Evolutionary conservation across 768 basidiomycete genomes (phyloP).

Genomic region (Pseudohyphozyma bogoriensis): DNA sequence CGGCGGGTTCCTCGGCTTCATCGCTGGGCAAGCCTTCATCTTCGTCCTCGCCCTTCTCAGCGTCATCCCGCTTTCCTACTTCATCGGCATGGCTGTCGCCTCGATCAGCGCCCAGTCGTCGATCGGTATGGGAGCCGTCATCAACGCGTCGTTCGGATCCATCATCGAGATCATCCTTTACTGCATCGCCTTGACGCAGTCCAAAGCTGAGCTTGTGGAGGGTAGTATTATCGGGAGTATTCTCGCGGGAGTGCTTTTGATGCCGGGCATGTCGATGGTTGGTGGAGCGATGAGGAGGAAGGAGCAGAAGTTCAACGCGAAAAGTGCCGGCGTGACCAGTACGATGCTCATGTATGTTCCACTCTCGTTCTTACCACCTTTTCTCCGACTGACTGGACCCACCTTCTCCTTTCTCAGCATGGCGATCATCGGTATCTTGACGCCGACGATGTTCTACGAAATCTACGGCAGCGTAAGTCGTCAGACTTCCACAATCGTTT

Average conservation of each 20-base stretch:
- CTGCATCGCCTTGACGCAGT: slow-evolving; percentile 72
- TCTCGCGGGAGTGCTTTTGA: slow-evolving; percentile 86
- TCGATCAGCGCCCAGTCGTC: slow-evolving; percentile 97
- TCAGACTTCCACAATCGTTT: slow-evolving; percentile 1
- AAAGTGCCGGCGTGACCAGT: slow-evolving; percentile 94
- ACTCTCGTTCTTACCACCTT: too few relatives aligned
- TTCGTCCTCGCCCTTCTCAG: slow-evolving; percentile 75
- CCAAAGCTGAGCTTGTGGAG: slow-evolving; percentile 88
- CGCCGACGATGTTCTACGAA: slow-evolving; percentile 95
- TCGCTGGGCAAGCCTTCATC: slow-evolving; percentile 66
- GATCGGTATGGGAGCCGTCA: slow-evolving; percentile 98
- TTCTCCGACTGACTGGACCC: too few relatives aligned
- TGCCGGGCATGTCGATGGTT: slow-evolving; percentile 96
- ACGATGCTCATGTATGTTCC: slow-evolving; percentile 99
- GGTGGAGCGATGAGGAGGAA: slow-evolving; percentile 78
- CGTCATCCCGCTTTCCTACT: slow-evolving; percentile 95
- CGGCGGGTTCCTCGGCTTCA: slow-evolving; percentile 47
- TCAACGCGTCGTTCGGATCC: slow-evolving; percentile 98
- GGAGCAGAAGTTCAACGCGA: slow-evolving; percentile 98
- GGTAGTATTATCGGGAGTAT: slow-evolving; percentile 92
- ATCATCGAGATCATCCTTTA: slow-evolving; percentile 95
- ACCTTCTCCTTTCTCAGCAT: too few relatives aligned
- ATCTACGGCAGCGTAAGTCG: slow-evolving; percentile 84
- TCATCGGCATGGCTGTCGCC: slow-evolving; percentile 99
- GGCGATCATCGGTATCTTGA: slow-evolving; percentile 93